These are phyloP conservation scores for Hanseniaspora taiwanica DNA, from an alignment of 805 yeast species.

Conservation along the genomic window DNA sequence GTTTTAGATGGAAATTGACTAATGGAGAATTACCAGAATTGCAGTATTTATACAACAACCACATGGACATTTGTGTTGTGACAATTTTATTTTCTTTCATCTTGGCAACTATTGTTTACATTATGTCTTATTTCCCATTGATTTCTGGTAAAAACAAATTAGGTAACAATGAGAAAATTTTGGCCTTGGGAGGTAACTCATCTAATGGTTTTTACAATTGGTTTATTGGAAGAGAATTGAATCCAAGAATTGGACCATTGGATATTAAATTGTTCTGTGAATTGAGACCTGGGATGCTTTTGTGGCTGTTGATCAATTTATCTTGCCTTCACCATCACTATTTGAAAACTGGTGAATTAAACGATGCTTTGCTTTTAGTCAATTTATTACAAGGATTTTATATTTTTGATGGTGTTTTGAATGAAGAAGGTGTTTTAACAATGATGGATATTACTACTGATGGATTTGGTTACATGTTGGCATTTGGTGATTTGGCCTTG, in stretches of 20 bases:
- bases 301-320: conserved; percentile 71
- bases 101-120: conserved; percentile 52
- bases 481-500: conserved; percentile 86
- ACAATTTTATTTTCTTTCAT: conserved; percentile 50
- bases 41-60: conserved; percentile 57
- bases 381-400: conserved; percentile 64
- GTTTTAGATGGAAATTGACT: conserved; percentile 39
- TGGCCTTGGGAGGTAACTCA: conserved; percentile 81
- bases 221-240: conserved; percentile 94
- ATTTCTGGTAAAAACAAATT: conserved; percentile 31
- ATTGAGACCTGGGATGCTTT: conserved; percentile 82
- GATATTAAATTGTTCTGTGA: conserved; percentile 90
- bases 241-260: conserved; percentile 75
- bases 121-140: conserved; percentile 53
- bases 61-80: conserved; percentile 48
- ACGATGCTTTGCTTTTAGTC: conserved; percentile 63
- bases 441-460: conserved; percentile 97
- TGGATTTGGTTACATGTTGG: conserved; percentile 93
- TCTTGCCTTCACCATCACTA: conserved; percentile 77
- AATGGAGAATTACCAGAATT: conserved; percentile 63
- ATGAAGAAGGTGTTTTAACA: conserved; percentile 77
- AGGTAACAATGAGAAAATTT: conserved; percentile 50
- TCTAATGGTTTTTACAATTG: conserved; percentile 70
- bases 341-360: conserved; percentile 39
- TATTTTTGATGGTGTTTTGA: conserved; percentile 80